Conservation (phyloP, 257 asterid genomes). For the Capsicum chinense region DNA sequence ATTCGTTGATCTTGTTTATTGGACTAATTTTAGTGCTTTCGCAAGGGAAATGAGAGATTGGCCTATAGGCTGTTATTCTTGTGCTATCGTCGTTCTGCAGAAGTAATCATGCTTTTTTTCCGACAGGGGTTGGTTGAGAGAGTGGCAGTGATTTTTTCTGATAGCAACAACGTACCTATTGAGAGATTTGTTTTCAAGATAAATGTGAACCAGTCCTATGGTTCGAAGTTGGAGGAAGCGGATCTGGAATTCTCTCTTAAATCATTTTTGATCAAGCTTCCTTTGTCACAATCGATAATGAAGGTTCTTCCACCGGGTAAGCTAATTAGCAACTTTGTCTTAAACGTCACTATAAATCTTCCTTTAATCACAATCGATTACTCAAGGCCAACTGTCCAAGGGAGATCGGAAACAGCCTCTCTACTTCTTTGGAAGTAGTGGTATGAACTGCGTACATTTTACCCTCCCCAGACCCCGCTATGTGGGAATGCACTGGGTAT, state of each 20-base stretch:
- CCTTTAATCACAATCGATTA: not conserved
- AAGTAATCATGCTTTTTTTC: conserved; percentile 18
- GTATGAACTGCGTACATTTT: no score
- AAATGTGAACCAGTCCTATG: conserved; percentile 65
- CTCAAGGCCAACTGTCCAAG: not conserved
- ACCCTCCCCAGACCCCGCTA: no score
- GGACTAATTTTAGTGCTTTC: not conserved
- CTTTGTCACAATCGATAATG: conserved; percentile 69
- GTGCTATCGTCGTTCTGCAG: not conserved
- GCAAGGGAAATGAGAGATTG: conserved; percentile 12
- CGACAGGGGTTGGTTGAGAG: conserved; percentile 86
- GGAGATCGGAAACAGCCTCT: not conserved
- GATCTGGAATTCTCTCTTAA: conserved; percentile 79
- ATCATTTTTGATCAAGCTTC: conserved; percentile 82
- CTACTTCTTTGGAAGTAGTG: no score
- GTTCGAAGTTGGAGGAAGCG: conserved; percentile 64
- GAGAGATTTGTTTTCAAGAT: conserved; percentile 89
- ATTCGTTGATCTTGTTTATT: not conserved
- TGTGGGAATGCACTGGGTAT: no score
- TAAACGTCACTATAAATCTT: not conserved
- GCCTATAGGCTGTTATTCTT: not conserved
- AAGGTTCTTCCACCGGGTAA: conserved; percentile 71
- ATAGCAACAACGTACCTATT: conserved; percentile 55
- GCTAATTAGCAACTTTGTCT: conserved; percentile 15
- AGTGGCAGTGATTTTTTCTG: conserved; percentile 74